Conservation (phyloP, 164 flowering plant genomes). For the Magnolia changhungtana region DNA sequence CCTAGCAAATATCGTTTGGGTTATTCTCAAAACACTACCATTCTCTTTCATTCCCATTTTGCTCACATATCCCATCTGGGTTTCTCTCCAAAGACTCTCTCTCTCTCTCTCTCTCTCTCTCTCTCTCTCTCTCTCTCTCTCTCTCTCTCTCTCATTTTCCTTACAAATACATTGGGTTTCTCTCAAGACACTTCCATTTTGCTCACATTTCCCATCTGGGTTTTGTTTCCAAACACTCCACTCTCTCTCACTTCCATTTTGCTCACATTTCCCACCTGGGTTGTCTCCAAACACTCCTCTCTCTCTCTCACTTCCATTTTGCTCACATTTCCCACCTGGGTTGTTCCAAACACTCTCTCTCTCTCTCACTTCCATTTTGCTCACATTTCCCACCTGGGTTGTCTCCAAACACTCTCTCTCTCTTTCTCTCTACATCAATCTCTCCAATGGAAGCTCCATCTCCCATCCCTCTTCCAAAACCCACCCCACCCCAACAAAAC, state of each 20-base stretch:
- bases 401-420: neutral
- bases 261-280: neutral
- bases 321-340: neutral
- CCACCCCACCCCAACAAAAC: constrained; percentile 27
- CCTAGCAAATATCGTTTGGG: too few relatives aligned
- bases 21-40: too few relatives aligned
- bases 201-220: neutral
- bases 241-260: constrained; percentile 23
- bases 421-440: neutral
- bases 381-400: neutral
- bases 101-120: too few relatives aligned
- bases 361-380: constrained; percentile 16
- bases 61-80: too few relatives aligned
- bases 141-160: too few relatives aligned
- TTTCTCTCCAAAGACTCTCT: too few relatives aligned
- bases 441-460: constrained; percentile 37
- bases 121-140: too few relatives aligned
- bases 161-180: too few relatives aligned
- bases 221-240: constrained; percentile 28
- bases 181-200: neutral
- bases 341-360: constrained; percentile 33
- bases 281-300: neutral
- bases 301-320: constrained; percentile 22
- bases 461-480: constrained; percentile 16
- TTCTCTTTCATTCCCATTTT: too few relatives aligned